Base-by-base conservation (phyloP, 345 rosid species). In the Ceriops tagal region DNA sequence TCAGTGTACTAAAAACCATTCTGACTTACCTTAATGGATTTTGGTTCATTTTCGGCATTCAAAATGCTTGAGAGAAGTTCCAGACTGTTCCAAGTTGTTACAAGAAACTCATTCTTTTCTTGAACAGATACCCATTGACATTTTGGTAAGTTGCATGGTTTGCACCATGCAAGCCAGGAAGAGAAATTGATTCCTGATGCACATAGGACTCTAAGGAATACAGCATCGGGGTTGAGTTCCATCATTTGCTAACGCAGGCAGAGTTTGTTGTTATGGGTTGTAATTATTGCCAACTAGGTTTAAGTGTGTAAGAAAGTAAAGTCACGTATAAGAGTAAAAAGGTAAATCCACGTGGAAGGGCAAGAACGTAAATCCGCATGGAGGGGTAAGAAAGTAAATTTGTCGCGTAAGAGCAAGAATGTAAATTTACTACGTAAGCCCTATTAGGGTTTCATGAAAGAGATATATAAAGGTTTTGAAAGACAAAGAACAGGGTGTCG, bases 41-140 rank as follows among this genome's bases (percentile, higher is more conserved):
- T 78, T 5, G 82, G 85, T 58, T 82, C 83, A 49, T 78, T 79
- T 49, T 92, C 89, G 24, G 75, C 71, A 59, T 71, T 86, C 83
- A 92, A 73, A 78, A 86, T 83, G 81, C 96, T 92, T 67, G 92
- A 88, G 43, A 89, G 90, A 78, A 89, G 81, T 31, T 89, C 93
- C 56, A 92, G 80, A 71, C 87, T 92, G 89, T 86, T 89, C 61
- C 88, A 67, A 32, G 90, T 75, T 56, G 84, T 79, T 70, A 84
- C 79, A 62, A 92, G 78, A 60, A 76, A 65, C 75, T 85, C 86
- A 76, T 88, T 89, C 83, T 84, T 89, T 68, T 88, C 86, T 52
- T 84, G 73, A 66, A 62, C 77, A 83, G 71, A 68, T 64, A 67
- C 27, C 85, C 81, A 62, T 69, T 72, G 75, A 70, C 77, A 73